Evolutionary conservation across 1,139 yeast species (phyloP).

Genomic region (Hemisphaericaspora subhashii): DNA sequence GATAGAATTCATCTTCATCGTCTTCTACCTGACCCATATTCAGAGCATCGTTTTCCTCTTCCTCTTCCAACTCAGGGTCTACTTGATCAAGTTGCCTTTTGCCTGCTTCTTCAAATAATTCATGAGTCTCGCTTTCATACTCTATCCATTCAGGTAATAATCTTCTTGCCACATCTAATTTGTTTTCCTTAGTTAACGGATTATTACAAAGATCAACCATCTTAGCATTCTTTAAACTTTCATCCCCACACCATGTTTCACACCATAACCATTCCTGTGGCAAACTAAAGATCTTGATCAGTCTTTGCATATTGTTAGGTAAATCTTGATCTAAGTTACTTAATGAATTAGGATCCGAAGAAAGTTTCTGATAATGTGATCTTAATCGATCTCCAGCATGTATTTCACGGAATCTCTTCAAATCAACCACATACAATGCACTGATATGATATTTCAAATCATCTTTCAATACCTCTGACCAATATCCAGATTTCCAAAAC

Average conservation of each 20-base stretch:
- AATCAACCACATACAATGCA: conserved; percentile 81
- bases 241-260: conserved; percentile 89
- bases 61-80: conserved; percentile 1
- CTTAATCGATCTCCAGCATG: conserved; percentile 80
- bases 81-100: background rate
- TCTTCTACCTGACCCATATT: conserved; percentile 1
- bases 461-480: conserved; percentile 66
- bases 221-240: conserved; percentile 57
- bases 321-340: conserved; percentile 89
- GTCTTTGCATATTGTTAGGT: conserved; percentile 77
- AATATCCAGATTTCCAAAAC: conserved; percentile 93
- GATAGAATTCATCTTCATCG: conserved; percentile 8
- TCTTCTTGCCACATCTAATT: conserved; percentile 69
- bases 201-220: conserved; percentile 84
- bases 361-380: conserved; percentile 80
- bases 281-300: conserved; percentile 66
- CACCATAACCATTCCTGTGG: conserved; percentile 92
- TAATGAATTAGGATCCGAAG: conserved; percentile 76
- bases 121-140: conserved; percentile 54
- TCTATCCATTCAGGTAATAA: conserved; percentile 75
- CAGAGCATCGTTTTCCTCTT: conserved; percentile 2
- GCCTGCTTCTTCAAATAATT: conserved; percentile 7
- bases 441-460: conserved; percentile 75
- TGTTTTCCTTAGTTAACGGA: conserved; percentile 77
- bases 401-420: conserved; percentile 59